Evolutionary conservation across 2,329 filamentous ascomycete genomes (phyloP).

Genomic region (Pezicula rhizophila): DNA sequence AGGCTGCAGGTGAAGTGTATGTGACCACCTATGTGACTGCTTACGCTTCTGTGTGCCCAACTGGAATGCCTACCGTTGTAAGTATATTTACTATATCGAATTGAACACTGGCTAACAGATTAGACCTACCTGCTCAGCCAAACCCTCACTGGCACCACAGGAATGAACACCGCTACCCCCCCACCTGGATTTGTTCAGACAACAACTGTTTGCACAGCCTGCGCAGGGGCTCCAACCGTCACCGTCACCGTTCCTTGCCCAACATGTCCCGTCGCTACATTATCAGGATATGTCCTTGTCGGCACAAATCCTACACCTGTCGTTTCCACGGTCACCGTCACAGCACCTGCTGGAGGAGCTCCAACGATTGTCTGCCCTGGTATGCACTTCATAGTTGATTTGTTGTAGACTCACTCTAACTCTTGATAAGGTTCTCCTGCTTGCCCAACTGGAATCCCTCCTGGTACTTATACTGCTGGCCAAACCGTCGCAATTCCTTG

Average conservation of each 20-base stretch:
- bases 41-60: constrained; percentile 4
- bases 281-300: neutral
- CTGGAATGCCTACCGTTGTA: neutral
- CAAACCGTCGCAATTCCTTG: neutral
- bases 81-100: neutral
- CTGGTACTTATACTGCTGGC: no score
- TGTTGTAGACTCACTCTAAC: no score
- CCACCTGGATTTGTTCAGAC: constrained; percentile 2
- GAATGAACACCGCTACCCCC: neutral
- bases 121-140: constrained; percentile 1
- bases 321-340: no score
- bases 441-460: no score
- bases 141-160: constrained; percentile 2
- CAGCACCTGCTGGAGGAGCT: no score
- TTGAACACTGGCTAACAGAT: neutral
- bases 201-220: neutral
- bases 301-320: no score
- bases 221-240: neutral
- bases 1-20: neutral
- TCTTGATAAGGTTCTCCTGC: no score
- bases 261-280: neutral
- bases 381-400: no score
- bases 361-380: no score
- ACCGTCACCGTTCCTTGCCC: constrained; percentile 2
- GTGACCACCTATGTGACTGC: constrained; percentile 3